Base-by-base conservation (phyloP, 192 early-diverging fungal species). In the Entomortierella parvispora region DNA sequence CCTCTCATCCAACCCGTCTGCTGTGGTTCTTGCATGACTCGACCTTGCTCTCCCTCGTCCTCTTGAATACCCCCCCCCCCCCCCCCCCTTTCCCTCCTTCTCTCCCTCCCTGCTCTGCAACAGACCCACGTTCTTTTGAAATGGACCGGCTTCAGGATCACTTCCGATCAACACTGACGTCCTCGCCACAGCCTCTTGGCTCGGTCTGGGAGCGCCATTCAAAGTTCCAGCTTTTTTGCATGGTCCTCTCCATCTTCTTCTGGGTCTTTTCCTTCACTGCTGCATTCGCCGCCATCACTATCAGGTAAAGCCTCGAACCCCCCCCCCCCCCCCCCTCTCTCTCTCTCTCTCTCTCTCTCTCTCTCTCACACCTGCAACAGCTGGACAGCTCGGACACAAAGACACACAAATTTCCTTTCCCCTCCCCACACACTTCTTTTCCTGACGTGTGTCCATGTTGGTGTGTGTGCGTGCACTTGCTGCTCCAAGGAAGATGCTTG, bases 141-240 rank as follows among this genome's bases (percentile, higher is more conserved):
- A 67, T 68, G 71, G 65, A 76, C 43, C 58, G 26, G 37, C 57
- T 65, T 48, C 56, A 75, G 15, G 20, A 51, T 20, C 61, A 56
- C 70, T 40, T 72, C 23, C 54, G 43, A 18, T 23, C 58, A 32
- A 46, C 64, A 3, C 37, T 58, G 5, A 47, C 57, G 2, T 15
- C 45, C 20, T 37, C 54, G 20, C 48, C 69, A 11, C 26, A 23
- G 29, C 64, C 64, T 8, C 15, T 31, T 8, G 58, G 11, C 31
- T 82, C 80, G 1, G 65, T 82, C 45, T 79, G 81, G 81, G 58
- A 76, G 42, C 48, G 66, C 52, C 62, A 65, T 18, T 79, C 76
- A 22, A 82, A 65, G 22, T 48, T 61, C 22, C 69, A 82, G 65
- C 58, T 79, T 14, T 65, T 70, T 34, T 65, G 77, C 55, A 75